Base-by-base conservation (phyloP, 305 asterid species). In the Fraxinus ornus region DNA sequence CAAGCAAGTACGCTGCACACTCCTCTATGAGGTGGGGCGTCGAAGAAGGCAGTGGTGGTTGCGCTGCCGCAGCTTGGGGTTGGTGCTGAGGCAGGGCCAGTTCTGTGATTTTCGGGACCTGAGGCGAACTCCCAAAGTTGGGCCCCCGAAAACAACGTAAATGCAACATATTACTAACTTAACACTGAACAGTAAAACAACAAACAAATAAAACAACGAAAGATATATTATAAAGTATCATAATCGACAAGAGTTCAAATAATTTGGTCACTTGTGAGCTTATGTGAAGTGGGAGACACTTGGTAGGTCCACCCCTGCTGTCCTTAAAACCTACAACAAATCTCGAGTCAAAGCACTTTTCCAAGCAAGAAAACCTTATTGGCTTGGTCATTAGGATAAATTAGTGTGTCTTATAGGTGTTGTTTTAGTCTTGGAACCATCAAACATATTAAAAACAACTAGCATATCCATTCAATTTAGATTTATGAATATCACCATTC, bases 211-310 rank as follows among this genome's bases (percentile, higher is more conserved):
- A 26, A 26, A 26, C 1, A 26, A 26, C 28, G 28, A 26, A 26
- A 26, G 28, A 26, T 26, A 26, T 26, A 26, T 26, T 26, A 26
- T 26, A 26, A 26, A 26, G 28, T 26, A 26, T 26, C 28, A 26
- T 26, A 26, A 26, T 26, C 28, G 28, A 26, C 28, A 26, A 26
- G 28, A 26, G 28, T 26, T 26, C 28, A 26, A 47, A 71, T 44
- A 83, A 35, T 37, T 60, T 19, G 75, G 81, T 74, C 37, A 78
- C 15, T 32, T 77, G 57, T 76, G 35, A 75, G 19, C 32, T 60
- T 76, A 44, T 60, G 64, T 21, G 19, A 79, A 86, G 85, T 90
- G 93, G 94, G 86, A 82, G 84, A 87, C 89, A 88, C 60, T 55
- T 60, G 84, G 83, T 72, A 79, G 85, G 83, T 80, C 91, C 91